These are phyloP conservation scores for Scalesia atractyloides DNA, from an alignment of 129 eudicot species.

Conservation along the genomic window DNA sequence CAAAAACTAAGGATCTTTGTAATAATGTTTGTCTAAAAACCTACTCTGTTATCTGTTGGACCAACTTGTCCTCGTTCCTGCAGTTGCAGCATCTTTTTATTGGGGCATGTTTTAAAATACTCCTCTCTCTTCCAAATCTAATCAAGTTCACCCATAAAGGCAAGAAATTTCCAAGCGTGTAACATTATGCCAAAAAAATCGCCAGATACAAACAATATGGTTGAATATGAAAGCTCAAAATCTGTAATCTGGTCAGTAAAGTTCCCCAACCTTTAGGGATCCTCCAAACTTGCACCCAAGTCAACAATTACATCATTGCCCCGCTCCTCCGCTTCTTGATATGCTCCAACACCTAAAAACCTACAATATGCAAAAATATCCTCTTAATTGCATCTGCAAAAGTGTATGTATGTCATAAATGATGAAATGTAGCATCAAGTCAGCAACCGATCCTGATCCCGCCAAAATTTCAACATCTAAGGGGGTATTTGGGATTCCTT, in stretches of 20 bases:
- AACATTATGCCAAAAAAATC: no score
- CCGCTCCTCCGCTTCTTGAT: slow-evolving; percentile 80
- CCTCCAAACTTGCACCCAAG: slow-evolving; percentile 90
- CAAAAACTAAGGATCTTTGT: slow-evolving; percentile 7
- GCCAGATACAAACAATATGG: no score
- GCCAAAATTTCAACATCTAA: neutral
- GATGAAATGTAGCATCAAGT: slow-evolving; percentile 10
- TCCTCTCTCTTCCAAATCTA: no score
- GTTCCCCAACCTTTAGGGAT: slow-evolving; percentile 68
- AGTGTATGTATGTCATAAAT: neutral
- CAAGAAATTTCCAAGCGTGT: no score
- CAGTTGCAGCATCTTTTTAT: no score
- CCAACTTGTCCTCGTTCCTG: no score
- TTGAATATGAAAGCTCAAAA: no score
- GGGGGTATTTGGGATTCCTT: neutral
- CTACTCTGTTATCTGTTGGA: slow-evolving; percentile 99
- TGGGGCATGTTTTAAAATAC: no score
- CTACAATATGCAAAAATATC: slow-evolving; percentile 34
- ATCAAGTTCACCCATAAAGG: no score
- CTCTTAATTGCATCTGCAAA: neutral
- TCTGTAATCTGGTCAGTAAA: no score
- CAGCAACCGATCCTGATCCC: neutral
- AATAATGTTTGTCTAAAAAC: slow-evolving; percentile 35
- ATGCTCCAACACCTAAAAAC: slow-evolving; percentile 86
- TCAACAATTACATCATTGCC: slow-evolving; percentile 98